A percentile compares a stretch with the other conserved stretches of the same genome.
Evolutionary conservation across 805 yeast genomes (phyloP).

Genomic region (Cyberlindnera euphorbiae): DNA sequence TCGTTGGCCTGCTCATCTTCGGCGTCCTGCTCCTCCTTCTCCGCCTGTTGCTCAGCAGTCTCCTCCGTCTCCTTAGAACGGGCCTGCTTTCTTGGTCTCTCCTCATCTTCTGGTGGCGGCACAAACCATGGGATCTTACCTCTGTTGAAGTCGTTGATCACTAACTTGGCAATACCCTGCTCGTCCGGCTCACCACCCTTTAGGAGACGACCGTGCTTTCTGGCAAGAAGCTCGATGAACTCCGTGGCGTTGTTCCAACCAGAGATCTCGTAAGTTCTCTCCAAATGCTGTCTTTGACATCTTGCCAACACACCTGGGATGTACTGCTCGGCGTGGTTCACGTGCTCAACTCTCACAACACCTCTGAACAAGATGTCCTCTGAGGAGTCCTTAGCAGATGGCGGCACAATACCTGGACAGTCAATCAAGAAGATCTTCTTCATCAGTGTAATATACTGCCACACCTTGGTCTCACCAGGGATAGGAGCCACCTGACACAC

Average conservation of each 20-base stretch:
- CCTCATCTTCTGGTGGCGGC: constrained; percentile 80
- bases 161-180: constrained; percentile 83
- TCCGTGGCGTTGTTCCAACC: constrained; percentile 83
- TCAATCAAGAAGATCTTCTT: constrained; percentile 92
- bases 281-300: constrained; percentile 85
- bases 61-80: constrained; percentile 20
- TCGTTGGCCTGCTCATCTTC: constrained; percentile 23
- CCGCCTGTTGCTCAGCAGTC: constrained; percentile 6
- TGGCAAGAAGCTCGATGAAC: constrained; percentile 84
- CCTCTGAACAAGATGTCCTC: constrained; percentile 93
- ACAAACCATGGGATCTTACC: constrained; percentile 98
- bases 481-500: constrained; percentile 97
- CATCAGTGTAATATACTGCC: constrained; percentile 98
- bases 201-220: constrained; percentile 86
- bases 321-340: constrained; percentile 90
- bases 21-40: constrained; percentile 14
- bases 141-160: constrained; percentile 90
- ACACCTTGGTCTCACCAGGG: constrained; percentile 98
- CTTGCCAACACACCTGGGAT: constrained; percentile 81
- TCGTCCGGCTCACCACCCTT: constrained; percentile 99
- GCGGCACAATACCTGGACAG: constrained; percentile 99
- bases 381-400: constrained; percentile 82
- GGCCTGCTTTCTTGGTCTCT: constrained; percentile 29
- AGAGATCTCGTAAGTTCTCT: constrained; percentile 89
- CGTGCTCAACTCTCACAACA: constrained; percentile 98